phyloP scores from a whole-genome alignment of 2,329 filamentous ascomycete species.

The Colletotrichum sublineola region DNA sequence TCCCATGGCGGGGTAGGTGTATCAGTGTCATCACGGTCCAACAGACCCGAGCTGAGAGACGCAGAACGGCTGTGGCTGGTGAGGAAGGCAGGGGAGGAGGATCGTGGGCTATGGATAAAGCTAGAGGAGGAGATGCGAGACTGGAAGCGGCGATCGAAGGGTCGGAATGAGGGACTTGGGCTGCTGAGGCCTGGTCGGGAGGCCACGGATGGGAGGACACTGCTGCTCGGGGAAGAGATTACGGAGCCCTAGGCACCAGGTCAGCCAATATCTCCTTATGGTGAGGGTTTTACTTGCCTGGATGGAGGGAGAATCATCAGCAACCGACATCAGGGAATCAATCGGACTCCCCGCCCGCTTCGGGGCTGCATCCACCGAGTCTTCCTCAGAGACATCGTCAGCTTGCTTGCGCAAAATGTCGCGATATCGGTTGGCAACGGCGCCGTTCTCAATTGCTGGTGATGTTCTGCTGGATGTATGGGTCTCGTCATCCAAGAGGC shows the following conservation, averaged over 20 bases:
- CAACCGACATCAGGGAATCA: conserved; percentile 77
- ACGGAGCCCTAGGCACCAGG: conserved; percentile 63
- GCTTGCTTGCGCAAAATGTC: conserved; percentile 58
- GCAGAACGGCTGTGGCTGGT: conserved; percentile 83
- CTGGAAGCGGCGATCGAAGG: conserved; percentile 95
- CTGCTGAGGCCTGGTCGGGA: conserved; percentile 75
- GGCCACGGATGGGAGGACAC: conserved; percentile 76
- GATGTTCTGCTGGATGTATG: conserved; percentile 46
- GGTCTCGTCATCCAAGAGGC: conserved; percentile 53
- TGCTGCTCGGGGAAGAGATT: conserved; percentile 79
- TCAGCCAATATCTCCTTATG: conserved; percentile 8
- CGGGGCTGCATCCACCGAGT: conserved; percentile 66
- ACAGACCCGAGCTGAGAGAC: conserved; percentile 80
- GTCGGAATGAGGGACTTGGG: conserved; percentile 86
- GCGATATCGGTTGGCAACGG: conserved; percentile 59
- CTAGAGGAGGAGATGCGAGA: conserved; percentile 80
- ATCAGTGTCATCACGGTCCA: conserved; percentile 75
- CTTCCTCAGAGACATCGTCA: conserved; percentile 65
- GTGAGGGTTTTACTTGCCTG: conserved; percentile 67
- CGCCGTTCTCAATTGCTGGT: conserved; percentile 51
- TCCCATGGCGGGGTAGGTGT: conserved; percentile 90
- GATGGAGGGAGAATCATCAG: conserved; percentile 87
- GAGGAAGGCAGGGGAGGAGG: conserved; percentile 83
- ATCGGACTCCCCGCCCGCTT: conserved; percentile 74
- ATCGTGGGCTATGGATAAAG: conserved; percentile 70